Percentiles rank a stretch among this genome's conserved stretches.
These are phyloP conservation scores for Trichosanthes truncata DNA, from an alignment of 306 rosid species.

Conservation along the genomic window DNA sequence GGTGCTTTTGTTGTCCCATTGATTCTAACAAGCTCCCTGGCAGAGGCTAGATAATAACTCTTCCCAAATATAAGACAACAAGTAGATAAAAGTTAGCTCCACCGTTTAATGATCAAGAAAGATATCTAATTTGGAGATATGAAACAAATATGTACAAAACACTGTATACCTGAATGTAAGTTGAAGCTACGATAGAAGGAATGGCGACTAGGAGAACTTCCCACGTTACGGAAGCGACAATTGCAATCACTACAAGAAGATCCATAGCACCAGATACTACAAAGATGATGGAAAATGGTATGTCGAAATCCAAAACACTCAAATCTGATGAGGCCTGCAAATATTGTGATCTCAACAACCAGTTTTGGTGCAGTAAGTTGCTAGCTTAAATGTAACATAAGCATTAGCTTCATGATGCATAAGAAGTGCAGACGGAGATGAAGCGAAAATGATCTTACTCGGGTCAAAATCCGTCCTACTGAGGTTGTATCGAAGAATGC, in stretches of 20 bases:
- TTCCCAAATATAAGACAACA: conserved; percentile 4
- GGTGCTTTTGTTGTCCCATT: conserved; percentile 94
- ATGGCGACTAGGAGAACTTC: conserved; percentile 58
- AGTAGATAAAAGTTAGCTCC: background rate
- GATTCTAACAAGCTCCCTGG: conserved; percentile 64
- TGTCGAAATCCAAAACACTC: conserved; percentile 64
- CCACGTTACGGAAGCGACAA: conserved; percentile 74
- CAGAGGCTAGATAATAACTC: conserved; percentile 68
- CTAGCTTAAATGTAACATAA: background rate
- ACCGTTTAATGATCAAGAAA: background rate
- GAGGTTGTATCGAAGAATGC: conserved; percentile 78
- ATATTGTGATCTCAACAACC: background rate
- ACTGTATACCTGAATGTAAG: conserved; percentile 36
- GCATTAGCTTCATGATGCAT: background rate
- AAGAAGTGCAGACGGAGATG: background rate
- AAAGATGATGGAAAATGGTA: conserved; percentile 45
- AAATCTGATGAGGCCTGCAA: conserved; percentile 80
- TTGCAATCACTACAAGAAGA: conserved; percentile 20
- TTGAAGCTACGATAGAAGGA: conserved; percentile 40
- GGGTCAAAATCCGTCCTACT: conserved; percentile 62
- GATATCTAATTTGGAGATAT: background rate
- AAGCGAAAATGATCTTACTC: conserved; percentile 33
- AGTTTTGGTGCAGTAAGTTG: background rate
- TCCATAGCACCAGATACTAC: conserved; percentile 24
- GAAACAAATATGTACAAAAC: background rate